Base-by-base conservation (phyloP, 2,329 filamentous ascomycete genomes). In the Keithomyces neogunnii region DNA sequence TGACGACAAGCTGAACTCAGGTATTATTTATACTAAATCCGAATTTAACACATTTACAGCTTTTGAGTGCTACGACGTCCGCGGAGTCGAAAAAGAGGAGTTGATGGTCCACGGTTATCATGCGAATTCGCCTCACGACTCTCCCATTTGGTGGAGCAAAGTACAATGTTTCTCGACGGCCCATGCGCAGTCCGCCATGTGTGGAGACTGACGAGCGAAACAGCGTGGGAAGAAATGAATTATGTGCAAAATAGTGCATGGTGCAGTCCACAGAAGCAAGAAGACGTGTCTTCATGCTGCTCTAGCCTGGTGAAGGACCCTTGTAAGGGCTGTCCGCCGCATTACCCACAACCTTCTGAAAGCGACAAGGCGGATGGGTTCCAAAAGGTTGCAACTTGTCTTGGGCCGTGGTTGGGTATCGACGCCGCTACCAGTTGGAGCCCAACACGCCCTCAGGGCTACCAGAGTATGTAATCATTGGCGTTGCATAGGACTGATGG, bases 381-480 rank as follows among this genome's bases (percentile, higher is more conserved):
- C 51, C 49, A 45, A 46, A 46, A 45, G 26, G 32, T 49, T 49
- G 44, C 45, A 29, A n/a, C 45, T 47, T 26, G 49, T 51, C 52
- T 57, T 51, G 54, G 55, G 55, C 53, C 50, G 52, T 56, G 53
- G 64, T 69, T 68, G 67, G 67, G 67, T 66, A 70, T 59, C 67
- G 66, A 69, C 62, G 66, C 66, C 59, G 61, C 57, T 55, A 58
- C 66, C 62, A 63, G 63, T 70, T 64, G 61, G 56, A 59, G 65
- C 66, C 66, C 60, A 66, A 68, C 62, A 56, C 59, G 60, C 60
- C 59, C 52, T 39, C 29, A 44, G 19, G 47, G 26, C 43, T 45
- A 19, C 19, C 19, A 19, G 19, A 19, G 19, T 19, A 19, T 9
- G 44, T 3, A 9, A 33, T 46, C n/a, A 40, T 19, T 19, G 19